These are phyloP conservation scores for Teratosphaeria gauchensis DNA, from an alignment of 2,329 filamentous ascomycete species.

Conservation along the genomic window DNA sequence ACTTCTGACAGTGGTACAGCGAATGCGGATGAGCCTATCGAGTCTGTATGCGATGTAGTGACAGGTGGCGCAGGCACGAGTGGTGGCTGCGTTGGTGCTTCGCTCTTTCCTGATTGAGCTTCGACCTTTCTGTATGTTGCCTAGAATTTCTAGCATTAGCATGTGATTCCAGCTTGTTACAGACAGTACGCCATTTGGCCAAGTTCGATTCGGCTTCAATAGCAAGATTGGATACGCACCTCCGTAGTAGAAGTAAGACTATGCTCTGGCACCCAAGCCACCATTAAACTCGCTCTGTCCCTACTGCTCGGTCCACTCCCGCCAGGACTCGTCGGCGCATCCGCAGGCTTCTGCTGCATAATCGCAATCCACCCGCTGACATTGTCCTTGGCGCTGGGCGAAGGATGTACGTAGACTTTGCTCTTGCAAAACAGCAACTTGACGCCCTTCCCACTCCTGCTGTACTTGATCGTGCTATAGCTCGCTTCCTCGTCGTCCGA, in stretches of 20 bases:
- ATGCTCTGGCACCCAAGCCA: conserved; percentile 89
- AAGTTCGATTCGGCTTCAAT: too few species aligned
- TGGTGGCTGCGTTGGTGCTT: conserved; percentile 71
- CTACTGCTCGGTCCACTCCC: conserved; percentile 20
- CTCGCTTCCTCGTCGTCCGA: conserved; percentile 94
- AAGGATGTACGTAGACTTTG: conserved; percentile 97
- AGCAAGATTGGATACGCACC: too few species aligned
- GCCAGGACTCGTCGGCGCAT: conserved; percentile 6
- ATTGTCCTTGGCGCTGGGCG: conserved; percentile 88
- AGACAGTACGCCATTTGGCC: too few species aligned
- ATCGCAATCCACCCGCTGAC: conserved; percentile 89
- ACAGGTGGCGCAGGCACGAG: conserved; percentile 88
- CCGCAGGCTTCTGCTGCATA: conserved; percentile 69
- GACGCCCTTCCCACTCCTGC: conserved; percentile 67
- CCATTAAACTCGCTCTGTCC: conserved; percentile 61
- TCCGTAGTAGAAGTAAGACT: conserved; percentile 43
- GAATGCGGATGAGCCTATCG: conserved; percentile 76
- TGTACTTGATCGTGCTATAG: conserved; percentile 86
- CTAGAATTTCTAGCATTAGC: not conserved
- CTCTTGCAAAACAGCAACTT: conserved; percentile 94
- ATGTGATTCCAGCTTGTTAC: too few species aligned
- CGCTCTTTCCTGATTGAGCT: conserved; percentile 64
- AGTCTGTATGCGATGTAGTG: conserved; percentile 62
- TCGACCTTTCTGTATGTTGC: conserved; percentile 95
- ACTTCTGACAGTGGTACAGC: conserved; percentile 82